Evolutionary conservation across 2,329 filamentous ascomycete species (phyloP).

Genomic region (Fusarium paranaense): DNA sequence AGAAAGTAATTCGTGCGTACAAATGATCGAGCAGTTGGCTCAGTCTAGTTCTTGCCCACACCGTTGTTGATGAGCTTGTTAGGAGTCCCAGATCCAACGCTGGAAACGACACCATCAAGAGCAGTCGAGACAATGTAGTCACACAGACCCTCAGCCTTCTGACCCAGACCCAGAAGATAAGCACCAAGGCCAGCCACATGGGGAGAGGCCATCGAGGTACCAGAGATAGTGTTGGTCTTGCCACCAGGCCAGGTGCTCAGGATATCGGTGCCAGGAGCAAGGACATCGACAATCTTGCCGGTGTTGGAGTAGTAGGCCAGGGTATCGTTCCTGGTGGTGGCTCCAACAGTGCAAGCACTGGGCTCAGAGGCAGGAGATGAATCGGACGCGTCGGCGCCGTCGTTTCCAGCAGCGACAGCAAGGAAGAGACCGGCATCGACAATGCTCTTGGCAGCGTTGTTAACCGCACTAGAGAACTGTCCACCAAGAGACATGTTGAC

Average conservation of each 20-base stretch:
- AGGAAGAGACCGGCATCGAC: slow-evolving; percentile 62
- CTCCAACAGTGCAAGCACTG: slow-evolving; percentile 65
- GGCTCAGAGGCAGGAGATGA: slow-evolving; percentile 62
- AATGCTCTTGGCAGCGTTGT: slow-evolving; percentile 61
- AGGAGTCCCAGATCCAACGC: slow-evolving; percentile 21
- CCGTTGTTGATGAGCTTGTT: slow-evolving; percentile 40
- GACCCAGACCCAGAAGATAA: slow-evolving; percentile 54
- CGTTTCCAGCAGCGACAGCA: slow-evolving; percentile 68
- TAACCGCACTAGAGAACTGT: slow-evolving; percentile 57
- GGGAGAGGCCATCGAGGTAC: slow-evolving; percentile 59
- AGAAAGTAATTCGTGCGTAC: not conserved
- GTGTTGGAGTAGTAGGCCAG: slow-evolving; percentile 65
- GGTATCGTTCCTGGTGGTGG: slow-evolving; percentile 54
- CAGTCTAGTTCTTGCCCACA: slow-evolving; percentile 10
- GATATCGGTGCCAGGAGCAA: slow-evolving; percentile 61
- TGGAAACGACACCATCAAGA: slow-evolving; percentile 21
- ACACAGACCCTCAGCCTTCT: slow-evolving; percentile 35
- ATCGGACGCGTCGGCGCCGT: slow-evolving; percentile 55
- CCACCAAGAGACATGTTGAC: slow-evolving; percentile 70
- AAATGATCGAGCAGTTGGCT: not conserved
- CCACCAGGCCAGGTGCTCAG: slow-evolving; percentile 61
- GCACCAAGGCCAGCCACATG: slow-evolving; percentile 57
- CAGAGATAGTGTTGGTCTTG: slow-evolving; percentile 55
- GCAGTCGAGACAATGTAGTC: slow-evolving; percentile 34
- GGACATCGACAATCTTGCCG: slow-evolving; percentile 61